These are phyloP conservation scores for Rhinocladiella mackenziei DNA, from an alignment of 2,329 filamentous ascomycete genomes.

Conservation along the genomic window DNA sequence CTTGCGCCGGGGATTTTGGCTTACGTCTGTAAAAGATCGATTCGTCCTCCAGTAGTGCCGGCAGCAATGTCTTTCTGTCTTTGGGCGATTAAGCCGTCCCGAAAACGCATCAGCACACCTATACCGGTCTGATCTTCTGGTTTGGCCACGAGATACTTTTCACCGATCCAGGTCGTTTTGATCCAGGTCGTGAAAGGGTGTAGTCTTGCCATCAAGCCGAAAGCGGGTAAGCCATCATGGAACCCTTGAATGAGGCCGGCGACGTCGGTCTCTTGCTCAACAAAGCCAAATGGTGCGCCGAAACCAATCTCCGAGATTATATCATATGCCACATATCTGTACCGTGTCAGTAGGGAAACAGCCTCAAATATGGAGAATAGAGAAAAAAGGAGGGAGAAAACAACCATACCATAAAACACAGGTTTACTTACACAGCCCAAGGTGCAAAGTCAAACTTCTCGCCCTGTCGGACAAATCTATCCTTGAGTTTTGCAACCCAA, in stretches of 20 bases:
- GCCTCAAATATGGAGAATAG: too few species aligned
- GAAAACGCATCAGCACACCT: constrained; percentile 55
- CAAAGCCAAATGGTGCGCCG: constrained; percentile 54
- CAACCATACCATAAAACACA: too few species aligned
- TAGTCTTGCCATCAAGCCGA: constrained; percentile 51
- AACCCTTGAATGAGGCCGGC: constrained; percentile 53
- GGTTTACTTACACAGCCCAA: constrained; percentile 53
- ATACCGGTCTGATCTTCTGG: constrained; percentile 54
- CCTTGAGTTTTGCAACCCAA: constrained; percentile 50
- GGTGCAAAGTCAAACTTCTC: constrained; percentile 52
- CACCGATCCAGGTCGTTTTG: constrained; percentile 50
- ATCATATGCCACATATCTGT: constrained; percentile 57
- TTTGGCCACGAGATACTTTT: constrained; percentile 52
- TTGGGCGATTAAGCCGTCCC: constrained; percentile 51
- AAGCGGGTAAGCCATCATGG: constrained; percentile 50
- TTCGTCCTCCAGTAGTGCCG: constrained; percentile 43
- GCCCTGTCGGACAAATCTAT: constrained; percentile 44
- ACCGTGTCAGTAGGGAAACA: too few species aligned
- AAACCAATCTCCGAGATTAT: constrained; percentile 56
- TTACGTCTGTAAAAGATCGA: constrained; percentile 53
- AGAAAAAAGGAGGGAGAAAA: too few species aligned
- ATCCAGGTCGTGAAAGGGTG: constrained; percentile 55
- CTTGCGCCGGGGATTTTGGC: not conserved
- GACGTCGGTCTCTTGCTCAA: constrained; percentile 51
- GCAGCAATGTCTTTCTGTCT: constrained; percentile 47